phyloP scores from a whole-genome alignment of 108 stramenopile genomes.

The Chaetoceros muelleri region DNA sequence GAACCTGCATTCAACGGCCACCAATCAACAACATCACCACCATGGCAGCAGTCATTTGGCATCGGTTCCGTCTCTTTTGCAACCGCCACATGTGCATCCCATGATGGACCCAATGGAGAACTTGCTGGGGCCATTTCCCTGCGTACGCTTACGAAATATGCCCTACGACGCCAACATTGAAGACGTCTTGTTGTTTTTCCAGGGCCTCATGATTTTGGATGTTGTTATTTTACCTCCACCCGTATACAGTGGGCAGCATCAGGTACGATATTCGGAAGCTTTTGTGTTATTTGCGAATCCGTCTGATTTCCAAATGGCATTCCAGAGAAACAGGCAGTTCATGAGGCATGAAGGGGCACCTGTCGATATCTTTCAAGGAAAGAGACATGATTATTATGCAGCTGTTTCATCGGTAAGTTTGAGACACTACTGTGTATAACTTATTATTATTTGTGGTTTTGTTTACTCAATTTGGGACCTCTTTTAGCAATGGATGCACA shows the following conservation, averaged over 20 bases:
- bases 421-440: too few species aligned
- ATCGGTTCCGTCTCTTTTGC: too few species aligned
- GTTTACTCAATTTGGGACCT: too few species aligned
- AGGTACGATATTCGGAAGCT: constrained; percentile 57
- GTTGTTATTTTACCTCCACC: constrained; percentile 56
- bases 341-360: constrained; percentile 3
- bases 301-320: constrained; percentile 91
- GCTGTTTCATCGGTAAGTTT: constrained; percentile 75
- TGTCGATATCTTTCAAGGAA: constrained; percentile 84
- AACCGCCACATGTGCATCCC: background rate
- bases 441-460: too few species aligned
- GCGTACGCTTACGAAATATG: constrained; percentile 74
- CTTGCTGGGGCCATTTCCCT: constrained; percentile 89
- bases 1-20: too few species aligned
- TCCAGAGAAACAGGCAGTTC: constrained; percentile 26
- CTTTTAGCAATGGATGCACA: too few species aligned
- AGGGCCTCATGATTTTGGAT: constrained; percentile 88
- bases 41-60: background rate
- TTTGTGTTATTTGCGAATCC: constrained; percentile 89
- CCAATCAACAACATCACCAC: too few species aligned
- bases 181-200: constrained; percentile 88
- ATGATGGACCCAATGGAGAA: constrained; percentile 66
- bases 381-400: constrained; percentile 81
- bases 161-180: constrained; percentile 88
- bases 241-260: constrained; percentile 12